Conservation (phyloP, 108 stramenopile genomes). For the Licmophora abbreviata region DNA sequence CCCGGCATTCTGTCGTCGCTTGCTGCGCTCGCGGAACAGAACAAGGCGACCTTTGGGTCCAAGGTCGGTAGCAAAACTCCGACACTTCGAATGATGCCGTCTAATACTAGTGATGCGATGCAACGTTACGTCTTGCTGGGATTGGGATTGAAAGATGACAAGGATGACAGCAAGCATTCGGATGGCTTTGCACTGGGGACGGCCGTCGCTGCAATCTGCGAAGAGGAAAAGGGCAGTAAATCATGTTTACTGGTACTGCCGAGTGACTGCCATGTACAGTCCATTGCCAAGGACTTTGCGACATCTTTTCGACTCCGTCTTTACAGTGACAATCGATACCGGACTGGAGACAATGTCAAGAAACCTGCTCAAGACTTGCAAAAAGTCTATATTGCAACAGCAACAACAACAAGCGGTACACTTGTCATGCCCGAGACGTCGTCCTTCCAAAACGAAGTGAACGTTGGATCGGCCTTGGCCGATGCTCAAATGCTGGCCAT, state of each 20-base stretch:
- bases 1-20: neutral
- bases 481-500: slow-evolving; percentile 9
- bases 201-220: neutral
- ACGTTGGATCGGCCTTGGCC: slow-evolving; percentile 5
- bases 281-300: slow-evolving; percentile 34
- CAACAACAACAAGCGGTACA: no score
- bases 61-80: slow-evolving; percentile 1
- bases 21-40: neutral
- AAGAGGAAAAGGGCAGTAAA: slow-evolving; percentile 2
- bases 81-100: neutral
- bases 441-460: neutral
- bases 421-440: neutral
- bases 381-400: no score
- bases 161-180: neutral
- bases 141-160: neutral
- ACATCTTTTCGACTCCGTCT: slow-evolving; percentile 48
- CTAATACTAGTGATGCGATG: no score
- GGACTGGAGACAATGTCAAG: neutral
- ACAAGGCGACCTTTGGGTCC: neutral
- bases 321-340: slow-evolving; percentile 7
- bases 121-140: slow-evolving; percentile 4
- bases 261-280: neutral
- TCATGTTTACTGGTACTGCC: neutral
- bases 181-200: neutral
- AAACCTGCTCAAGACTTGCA: neutral